These are phyloP conservation scores for Pestalotiopsis sp. DNA, from an alignment of 2,329 filamentous ascomycete genomes.

Conservation along the genomic window DNA sequence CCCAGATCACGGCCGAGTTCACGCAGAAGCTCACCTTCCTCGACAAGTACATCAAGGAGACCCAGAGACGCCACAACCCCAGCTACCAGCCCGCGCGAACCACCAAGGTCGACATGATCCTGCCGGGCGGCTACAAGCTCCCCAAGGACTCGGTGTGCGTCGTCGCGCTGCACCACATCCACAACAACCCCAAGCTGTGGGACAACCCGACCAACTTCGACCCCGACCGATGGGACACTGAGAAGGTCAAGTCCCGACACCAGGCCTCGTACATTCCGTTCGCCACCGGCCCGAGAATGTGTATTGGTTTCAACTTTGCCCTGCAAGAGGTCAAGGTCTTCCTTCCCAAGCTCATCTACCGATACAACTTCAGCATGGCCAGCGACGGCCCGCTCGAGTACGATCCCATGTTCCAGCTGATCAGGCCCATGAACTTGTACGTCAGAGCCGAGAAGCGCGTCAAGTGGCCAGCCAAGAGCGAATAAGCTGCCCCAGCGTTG, in stretches of 20 bases:
- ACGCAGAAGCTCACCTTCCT: conserved; percentile 52
- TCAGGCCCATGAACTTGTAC: conserved; percentile 57
- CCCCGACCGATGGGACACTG: conserved; percentile 61
- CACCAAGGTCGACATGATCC: conserved; percentile 54
- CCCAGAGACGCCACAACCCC: conserved; percentile 60
- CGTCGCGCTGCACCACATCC: conserved; percentile 51
- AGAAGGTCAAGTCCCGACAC: conserved; percentile 53
- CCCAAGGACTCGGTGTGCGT: conserved; percentile 56
- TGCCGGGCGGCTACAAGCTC: conserved; percentile 61
- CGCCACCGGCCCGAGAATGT: conserved; percentile 57
- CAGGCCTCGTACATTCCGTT: conserved; percentile 61
- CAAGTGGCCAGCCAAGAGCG: conserved; percentile 44
- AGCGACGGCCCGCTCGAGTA: conserved; percentile 56
- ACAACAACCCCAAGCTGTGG: conserved; percentile 59
- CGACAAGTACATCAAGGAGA: conserved; percentile 64
- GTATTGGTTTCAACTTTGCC: conserved; percentile 68
- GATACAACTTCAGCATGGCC: conserved; percentile 59
- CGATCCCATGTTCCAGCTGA: conserved; percentile 61
- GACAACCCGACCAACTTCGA: conserved; percentile 60
- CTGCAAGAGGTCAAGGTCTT: conserved; percentile 63
- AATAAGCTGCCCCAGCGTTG: conserved; percentile 5
- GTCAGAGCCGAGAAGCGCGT: conserved; percentile 50
- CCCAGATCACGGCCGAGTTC: conserved; percentile 47
- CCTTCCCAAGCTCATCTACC: conserved; percentile 54
- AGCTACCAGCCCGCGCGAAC: conserved; percentile 64